Percentiles rank a stretch among this genome's conserved stretches.
These are phyloP conservation scores for Metrosideros polymorpha DNA, from an alignment of 441 rosid genomes.

Conservation along the genomic window DNA sequence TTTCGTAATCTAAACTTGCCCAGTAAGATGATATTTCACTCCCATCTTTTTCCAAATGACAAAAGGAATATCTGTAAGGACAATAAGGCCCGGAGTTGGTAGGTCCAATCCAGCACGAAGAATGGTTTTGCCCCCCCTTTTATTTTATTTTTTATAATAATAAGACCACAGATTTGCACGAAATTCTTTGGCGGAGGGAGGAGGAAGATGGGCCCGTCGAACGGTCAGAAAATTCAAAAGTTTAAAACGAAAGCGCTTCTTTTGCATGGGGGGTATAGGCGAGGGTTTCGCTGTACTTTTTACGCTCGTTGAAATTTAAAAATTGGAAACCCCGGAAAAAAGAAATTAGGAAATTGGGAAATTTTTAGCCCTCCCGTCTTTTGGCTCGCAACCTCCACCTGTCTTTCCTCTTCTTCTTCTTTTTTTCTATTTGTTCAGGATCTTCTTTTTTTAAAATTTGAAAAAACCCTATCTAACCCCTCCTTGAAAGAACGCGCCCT, in stretches of 20 bases:
- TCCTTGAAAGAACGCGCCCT: neutral
- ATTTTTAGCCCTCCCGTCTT: neutral
- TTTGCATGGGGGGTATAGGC: neutral
- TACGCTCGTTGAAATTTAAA: neutral
- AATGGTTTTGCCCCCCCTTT: neutral
- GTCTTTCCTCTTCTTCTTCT: neutral
- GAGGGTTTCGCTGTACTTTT: neutral
- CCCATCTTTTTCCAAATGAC: neutral
- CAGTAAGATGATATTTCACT: neutral
- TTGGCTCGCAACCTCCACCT: neutral
- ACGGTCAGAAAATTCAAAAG: neutral
- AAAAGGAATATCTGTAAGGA: neutral
- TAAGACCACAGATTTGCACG: neutral
- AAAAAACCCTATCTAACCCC: neutral
- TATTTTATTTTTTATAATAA: neutral
- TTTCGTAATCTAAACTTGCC: neutral
- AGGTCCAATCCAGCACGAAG: neutral
- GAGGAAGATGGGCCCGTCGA: neutral
- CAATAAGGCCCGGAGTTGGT: neutral
- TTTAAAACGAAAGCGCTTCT: neutral
- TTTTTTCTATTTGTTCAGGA: neutral
- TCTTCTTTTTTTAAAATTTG: neutral
- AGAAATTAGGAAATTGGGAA: neutral
- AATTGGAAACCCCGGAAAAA: neutral
- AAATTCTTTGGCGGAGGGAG: neutral